Evolutionary conservation across 1,284 basidiomycete species (phyloP).

Genomic region (Retiboletus flavoniger): DNA sequence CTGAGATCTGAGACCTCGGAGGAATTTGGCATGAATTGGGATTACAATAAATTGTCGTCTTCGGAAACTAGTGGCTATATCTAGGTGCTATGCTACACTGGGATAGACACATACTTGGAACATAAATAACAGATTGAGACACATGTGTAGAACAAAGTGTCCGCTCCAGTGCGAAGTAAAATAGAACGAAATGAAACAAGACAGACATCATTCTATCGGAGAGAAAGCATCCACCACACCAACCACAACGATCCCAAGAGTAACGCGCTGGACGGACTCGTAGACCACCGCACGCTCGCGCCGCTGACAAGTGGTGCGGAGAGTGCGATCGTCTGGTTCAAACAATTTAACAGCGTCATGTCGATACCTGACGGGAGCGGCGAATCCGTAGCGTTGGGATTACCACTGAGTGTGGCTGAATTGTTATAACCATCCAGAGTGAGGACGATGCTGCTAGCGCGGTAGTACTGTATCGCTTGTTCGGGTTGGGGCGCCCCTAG

Average conservation of each 20-base stretch:
- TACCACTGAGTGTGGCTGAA: constrained; percentile 29
- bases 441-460: constrained; percentile 38
- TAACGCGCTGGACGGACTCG: background rate
- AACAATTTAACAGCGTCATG: constrained; percentile 38
- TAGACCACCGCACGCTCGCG: constrained; percentile 9
- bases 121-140: background rate
- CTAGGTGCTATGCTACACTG: background rate
- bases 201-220: background rate
- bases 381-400: constrained; percentile 30
- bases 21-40: background rate
- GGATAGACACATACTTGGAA: background rate
- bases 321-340: constrained; percentile 46
- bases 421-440: constrained; percentile 49
- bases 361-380: constrained; percentile 42
- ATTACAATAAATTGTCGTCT: background rate
- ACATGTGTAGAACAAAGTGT: background rate
- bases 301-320: constrained; percentile 38
- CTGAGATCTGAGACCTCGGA: background rate
- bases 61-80: background rate
- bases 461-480: constrained; percentile 43
- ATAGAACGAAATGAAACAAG: background rate
- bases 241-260: constrained; percentile 19
- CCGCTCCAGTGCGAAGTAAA: background rate
- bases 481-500: constrained; percentile 27
- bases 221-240: constrained; percentile 15